These are phyloP conservation scores for Citrus mangshanensis DNA, from an alignment of 345 rosid species.

Conservation along the genomic window DNA sequence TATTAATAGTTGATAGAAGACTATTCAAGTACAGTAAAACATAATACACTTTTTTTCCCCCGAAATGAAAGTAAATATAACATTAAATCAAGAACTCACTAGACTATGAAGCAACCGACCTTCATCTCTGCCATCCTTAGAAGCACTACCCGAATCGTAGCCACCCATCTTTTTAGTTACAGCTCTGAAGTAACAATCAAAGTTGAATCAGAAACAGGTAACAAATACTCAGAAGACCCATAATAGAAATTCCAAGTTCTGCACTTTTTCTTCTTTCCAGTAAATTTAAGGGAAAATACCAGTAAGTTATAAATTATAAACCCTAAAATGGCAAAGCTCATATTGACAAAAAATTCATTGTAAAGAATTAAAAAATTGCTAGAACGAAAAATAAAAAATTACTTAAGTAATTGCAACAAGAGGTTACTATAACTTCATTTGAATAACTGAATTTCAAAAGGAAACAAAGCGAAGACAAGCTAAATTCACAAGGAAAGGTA, in stretches of 20 bases:
- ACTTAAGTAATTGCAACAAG: neutral
- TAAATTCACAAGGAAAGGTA: neutral
- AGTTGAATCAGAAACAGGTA: neutral
- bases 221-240: neutral
- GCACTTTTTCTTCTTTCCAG: neutral
- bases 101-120: constrained; percentile 21
- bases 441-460: neutral
- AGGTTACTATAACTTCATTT: neutral
- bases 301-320: neutral
- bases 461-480: neutral
- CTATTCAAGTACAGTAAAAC: neutral
- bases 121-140: constrained; percentile 40
- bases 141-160: constrained; percentile 32
- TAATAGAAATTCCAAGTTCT: neutral
- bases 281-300: neutral
- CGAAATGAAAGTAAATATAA: neutral
- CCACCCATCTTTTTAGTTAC: constrained; percentile 28
- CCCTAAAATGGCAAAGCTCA: neutral
- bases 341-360: neutral
- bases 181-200: constrained; percentile 1
- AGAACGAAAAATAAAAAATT: neutral
- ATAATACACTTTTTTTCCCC: neutral
- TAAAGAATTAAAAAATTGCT: neutral
- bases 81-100: neutral
- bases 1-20: neutral